phyloP scores from a whole-genome alignment of 1,284 basidiomycete genomes.

The Erythrobasidium hasegawianum region DNA sequence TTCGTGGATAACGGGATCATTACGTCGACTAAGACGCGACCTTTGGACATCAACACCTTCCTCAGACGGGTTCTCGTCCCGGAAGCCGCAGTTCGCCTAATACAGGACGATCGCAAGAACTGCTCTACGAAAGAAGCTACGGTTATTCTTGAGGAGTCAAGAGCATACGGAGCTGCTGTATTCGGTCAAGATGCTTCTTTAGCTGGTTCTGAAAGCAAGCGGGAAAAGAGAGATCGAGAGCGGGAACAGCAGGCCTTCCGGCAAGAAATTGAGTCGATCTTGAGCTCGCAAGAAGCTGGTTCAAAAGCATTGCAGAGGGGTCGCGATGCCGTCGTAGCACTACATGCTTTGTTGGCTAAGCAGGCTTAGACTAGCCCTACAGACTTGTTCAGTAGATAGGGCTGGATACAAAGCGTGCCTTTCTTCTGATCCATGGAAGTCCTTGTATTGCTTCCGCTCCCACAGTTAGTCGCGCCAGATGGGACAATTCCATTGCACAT shows the following conservation, averaged over 20 bases:
- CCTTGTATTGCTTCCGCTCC: no score
- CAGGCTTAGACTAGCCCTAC: no score
- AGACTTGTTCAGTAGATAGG: no score
- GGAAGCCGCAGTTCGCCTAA: conserved; percentile 40
- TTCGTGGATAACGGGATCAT: conserved; percentile 36
- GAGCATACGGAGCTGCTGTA: conserved; percentile 39
- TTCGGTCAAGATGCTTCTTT: conserved; percentile 23
- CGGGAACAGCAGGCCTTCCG: conserved; percentile 9
- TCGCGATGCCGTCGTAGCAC: not conserved
- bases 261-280: conserved; percentile 7
- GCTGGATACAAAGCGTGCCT: no score
- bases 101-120: conserved; percentile 32
- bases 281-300: conserved; percentile 22
- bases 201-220: not conserved
- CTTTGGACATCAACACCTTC: conserved; percentile 37
- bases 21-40: not conserved
- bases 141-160: conserved; percentile 23
- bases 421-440: no score
- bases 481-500: no score
- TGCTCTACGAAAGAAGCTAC: conserved; percentile 20
- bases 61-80: conserved; percentile 43
- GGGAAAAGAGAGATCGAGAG: conserved; percentile 7
- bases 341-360: not conserved
- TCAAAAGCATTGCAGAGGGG: conserved; percentile 18
- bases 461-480: no score